Evolutionary conservation across 768 basidiomycete genomes (phyloP), one percentile per base, ranked within the genome.

Genomic region (Mycena polygramma): DNA sequence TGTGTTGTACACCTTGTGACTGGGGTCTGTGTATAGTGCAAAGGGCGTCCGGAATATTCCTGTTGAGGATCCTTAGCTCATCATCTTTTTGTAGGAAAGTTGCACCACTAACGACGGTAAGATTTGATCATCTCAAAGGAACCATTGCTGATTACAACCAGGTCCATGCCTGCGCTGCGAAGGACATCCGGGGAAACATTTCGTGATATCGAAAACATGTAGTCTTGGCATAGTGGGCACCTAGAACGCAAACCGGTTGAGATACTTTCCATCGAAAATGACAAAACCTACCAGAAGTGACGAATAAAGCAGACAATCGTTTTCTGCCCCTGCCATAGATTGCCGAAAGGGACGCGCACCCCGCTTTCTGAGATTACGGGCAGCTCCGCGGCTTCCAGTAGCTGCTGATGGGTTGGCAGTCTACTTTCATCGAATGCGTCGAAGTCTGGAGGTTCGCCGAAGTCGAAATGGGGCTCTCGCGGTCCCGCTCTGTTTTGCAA

Each of bases 221-320:
- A 93, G 75, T 93, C 92, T 70, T 91, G 90, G 75, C 90, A 90
- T 30, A 87, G 80, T 0, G 90, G 87, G 73, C 90, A 92, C 72
- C 74, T 77, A 26, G 70, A 39, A 51, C 41, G 26, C 15, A 22
- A 30, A 26, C 11, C 14, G 17, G 35, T 11, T 54, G 13, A 39
- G 37, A 30, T 22, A 9, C 39, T 41, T 39, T 4, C 13, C 22
- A 17, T 52, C 30, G 39, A 37, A 49, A 53, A 19, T 19, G 6
- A 49, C 30, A 15, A 24, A 41, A 66, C 69, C 9, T 41, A 77
- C 88, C 86, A 86, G 79, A 91, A 92, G 76, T 91, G 89, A 63
- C 92, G 79, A 65, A 94, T 90, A 79, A 93, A 93, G 55, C 91
- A 78, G 37, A 91, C 88, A 59, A 92, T 84, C 0, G 88, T 90